phyloP scores from a whole-genome alignment of 139 green algal species.

The Pleodorina starrii region DNA sequence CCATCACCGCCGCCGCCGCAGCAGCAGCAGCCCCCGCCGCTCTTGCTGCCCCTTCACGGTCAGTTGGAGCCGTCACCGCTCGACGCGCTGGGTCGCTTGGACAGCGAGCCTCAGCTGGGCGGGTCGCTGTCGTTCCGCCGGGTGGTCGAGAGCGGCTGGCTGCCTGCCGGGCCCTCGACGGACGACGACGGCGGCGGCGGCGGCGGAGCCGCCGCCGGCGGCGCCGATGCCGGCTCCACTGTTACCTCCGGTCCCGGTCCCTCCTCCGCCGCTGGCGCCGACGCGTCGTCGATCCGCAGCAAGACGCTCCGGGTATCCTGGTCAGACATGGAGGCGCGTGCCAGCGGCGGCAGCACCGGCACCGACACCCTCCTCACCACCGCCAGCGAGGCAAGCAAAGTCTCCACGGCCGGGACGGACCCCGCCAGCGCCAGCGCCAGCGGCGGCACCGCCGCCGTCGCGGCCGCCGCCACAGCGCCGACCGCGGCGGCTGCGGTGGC shows the following conservation, averaged over 20 bases:
- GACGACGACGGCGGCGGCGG: neutral
- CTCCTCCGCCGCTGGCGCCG: too few relatives aligned
- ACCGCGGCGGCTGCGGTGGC: too few relatives aligned
- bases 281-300: neutral
- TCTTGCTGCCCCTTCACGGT: neutral
- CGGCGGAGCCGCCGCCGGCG: neutral
- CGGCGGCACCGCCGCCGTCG: neutral
- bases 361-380: neutral
- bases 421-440: neutral
- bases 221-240: too few relatives aligned
- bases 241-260: too few relatives aligned
- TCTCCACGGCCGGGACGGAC: neutral
- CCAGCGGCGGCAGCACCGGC: neutral
- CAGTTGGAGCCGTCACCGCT: neutral
- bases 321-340: slow-evolving; percentile 1
- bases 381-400: slow-evolving; percentile 3
- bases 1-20: neutral
- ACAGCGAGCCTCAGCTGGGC: neutral
- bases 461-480: neutral
- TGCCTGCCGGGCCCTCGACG: too few relatives aligned
- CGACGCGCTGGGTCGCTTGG: neutral
- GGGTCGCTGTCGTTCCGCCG: neutral
- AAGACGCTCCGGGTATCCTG: slow-evolving; percentile 13
- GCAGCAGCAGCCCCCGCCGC: neutral
- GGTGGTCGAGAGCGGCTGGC: too few relatives aligned